Conservation (phyloP, 2,329 filamentous ascomycete species). For the Cylindrodendrum hubeiense region DNA sequence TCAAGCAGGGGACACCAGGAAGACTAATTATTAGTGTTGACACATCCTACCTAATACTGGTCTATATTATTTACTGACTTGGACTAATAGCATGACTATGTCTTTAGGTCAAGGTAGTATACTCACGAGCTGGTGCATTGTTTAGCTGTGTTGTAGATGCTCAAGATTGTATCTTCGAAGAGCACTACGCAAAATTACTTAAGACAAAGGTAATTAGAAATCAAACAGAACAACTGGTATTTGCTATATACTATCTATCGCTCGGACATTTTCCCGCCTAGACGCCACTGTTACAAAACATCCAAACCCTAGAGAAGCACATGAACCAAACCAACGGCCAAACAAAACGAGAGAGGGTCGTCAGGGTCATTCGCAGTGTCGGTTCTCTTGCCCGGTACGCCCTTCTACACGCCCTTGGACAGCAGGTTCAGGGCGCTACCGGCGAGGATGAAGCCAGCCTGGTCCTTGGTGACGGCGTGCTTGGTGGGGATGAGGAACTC, state of each 20-base stretch:
- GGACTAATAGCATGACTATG: too few relatives aligned
- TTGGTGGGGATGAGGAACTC: conserved; percentile 80
- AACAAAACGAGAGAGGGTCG: neutral
- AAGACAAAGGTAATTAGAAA: neutral
- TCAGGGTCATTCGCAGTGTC: neutral
- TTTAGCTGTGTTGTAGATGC: too few relatives aligned
- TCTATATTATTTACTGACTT: too few relatives aligned
- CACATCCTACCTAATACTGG: too few relatives aligned
- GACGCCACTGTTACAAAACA: conserved; percentile 40
- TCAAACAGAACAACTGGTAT: conserved; percentile 40
- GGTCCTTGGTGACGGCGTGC: conserved; percentile 90
- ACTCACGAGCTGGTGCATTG: too few relatives aligned
- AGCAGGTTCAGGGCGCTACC: conserved; percentile 94
- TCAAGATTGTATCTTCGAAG: too few relatives aligned
- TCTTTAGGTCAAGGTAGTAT: too few relatives aligned
- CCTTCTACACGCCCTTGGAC: conserved; percentile 65
- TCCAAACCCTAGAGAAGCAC: conserved; percentile 27
- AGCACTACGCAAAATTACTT: neutral
- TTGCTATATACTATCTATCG: conserved; percentile 45
- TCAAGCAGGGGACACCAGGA: too few relatives aligned
- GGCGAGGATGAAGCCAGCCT: conserved; percentile 91
- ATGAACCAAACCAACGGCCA: conserved; percentile 5
- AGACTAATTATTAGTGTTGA: too few relatives aligned
- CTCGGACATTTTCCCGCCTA: conserved; percentile 42
- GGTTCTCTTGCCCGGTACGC: neutral